phyloP scores from a whole-genome alignment of 805 yeast species.

The Kuraishia molischiana region DNA sequence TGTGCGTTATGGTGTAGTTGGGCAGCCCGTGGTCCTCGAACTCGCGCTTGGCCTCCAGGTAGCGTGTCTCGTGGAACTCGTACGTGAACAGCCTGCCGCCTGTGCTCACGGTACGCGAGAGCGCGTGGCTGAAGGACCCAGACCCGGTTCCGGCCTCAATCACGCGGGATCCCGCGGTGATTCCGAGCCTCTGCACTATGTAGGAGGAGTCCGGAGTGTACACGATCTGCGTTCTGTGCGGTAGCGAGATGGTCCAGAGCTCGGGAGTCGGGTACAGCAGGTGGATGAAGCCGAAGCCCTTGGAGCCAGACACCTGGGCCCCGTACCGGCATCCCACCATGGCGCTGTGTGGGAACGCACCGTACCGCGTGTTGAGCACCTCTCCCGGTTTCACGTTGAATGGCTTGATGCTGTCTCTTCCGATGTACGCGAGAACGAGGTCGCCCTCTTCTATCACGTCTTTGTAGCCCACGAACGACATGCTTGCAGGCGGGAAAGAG shows the following conservation, averaged over 20 bases:
- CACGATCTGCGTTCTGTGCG: slow-evolving; percentile 96
- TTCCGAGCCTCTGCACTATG: slow-evolving; percentile 71
- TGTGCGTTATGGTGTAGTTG: slow-evolving; percentile 61
- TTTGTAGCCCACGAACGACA: slow-evolving; percentile 36
- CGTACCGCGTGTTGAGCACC: slow-evolving; percentile 75
- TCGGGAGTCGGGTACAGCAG: slow-evolving; percentile 90
- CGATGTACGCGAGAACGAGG: slow-evolving; percentile 76
- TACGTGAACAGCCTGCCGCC: slow-evolving; percentile 67
- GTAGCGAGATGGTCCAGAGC: slow-evolving; percentile 90
- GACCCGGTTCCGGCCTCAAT: slow-evolving; percentile 98
- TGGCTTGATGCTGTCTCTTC: slow-evolving; percentile 74
- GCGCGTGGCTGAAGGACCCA: slow-evolving; percentile 89
- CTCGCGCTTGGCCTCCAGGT: slow-evolving; percentile 67
- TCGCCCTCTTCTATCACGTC: slow-evolving; percentile 77
- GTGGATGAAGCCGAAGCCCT: slow-evolving; percentile 80
- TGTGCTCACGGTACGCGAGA: slow-evolving; percentile 65
- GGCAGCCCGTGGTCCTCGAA: slow-evolving; percentile 62
- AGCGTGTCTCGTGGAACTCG: slow-evolving; percentile 88
- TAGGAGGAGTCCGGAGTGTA: slow-evolving; percentile 93
- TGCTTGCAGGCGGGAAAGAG: slow-evolving; percentile 1
- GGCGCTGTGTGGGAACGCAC: slow-evolving; percentile 72
- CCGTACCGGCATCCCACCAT: slow-evolving; percentile 84
- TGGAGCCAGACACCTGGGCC: slow-evolving; percentile 61
- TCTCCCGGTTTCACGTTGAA: slow-evolving; percentile 50
- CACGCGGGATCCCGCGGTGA: slow-evolving; percentile 66